Evolutionary conservation across 495 filamentous ascomycete genomes (phyloP).

Genomic region (Penicillium arizonense): DNA sequence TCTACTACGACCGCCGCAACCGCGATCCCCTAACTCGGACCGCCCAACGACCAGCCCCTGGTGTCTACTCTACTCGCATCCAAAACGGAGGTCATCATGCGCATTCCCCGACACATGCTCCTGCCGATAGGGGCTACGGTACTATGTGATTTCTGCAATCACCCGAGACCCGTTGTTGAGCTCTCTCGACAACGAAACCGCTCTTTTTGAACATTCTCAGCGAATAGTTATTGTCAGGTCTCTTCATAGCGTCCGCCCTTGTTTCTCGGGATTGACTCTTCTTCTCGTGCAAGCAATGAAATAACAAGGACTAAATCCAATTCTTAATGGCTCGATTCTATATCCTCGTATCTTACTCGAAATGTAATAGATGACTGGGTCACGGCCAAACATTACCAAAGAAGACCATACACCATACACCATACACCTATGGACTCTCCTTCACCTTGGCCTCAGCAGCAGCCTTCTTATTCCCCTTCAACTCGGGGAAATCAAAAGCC

Average conservation of each 20-base stretch:
- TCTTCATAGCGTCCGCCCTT: too few relatives aligned
- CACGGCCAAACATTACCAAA: too few relatives aligned
- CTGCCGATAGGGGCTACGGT: constrained; percentile 39
- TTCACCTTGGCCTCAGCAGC: constrained; percentile 13
- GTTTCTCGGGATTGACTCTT: too few relatives aligned
- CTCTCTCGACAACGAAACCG: constrained; percentile 1
- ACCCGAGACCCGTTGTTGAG: neutral
- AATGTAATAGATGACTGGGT: too few relatives aligned
- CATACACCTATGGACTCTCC: neutral
- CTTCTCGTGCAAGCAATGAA: too few relatives aligned
- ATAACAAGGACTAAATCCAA: too few relatives aligned
- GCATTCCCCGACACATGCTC: neutral
- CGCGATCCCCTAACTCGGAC: constrained; percentile 51
- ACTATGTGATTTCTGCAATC: constrained; percentile 34
- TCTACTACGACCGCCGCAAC: constrained; percentile 75
- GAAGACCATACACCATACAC: too few relatives aligned
- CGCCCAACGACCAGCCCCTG: constrained; percentile 54
- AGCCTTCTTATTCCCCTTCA: constrained; percentile 53
- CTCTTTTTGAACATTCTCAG: neutral
- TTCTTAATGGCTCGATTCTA: too few relatives aligned
- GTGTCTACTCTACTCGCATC: constrained; percentile 78
- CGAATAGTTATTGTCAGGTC: neutral
- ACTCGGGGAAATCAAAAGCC: constrained; percentile 68
- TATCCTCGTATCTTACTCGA: too few relatives aligned
- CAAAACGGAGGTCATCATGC: constrained; percentile 62